Evolutionary conservation across 805 yeast species (phyloP).

Genomic region (Wickerhamomyces tratensis): DNA sequence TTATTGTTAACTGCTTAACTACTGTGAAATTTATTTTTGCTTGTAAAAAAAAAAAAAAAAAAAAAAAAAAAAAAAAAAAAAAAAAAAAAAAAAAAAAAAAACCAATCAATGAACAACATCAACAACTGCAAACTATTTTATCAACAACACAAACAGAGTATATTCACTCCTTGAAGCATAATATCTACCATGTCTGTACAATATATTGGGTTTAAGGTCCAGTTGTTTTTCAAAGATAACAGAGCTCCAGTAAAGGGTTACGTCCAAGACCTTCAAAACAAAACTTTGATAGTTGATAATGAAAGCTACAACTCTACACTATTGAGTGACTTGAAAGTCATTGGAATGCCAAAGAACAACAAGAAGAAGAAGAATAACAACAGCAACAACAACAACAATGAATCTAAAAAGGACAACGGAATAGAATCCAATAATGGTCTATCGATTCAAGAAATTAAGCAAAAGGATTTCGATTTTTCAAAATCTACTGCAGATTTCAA

Average conservation of each 20-base stretch:
- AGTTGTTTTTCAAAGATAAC: background rate
- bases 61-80: too few relatives aligned
- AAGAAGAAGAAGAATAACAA: slow-evolving; percentile 13
- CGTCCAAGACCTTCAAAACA: background rate
- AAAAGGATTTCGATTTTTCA: slow-evolving; percentile 75
- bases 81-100: too few relatives aligned
- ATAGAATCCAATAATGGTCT: slow-evolving; percentile 2
- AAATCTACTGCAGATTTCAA: slow-evolving; percentile 76
- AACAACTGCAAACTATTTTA: too few relatives aligned
- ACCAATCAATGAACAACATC: too few relatives aligned
- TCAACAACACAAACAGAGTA: too few relatives aligned
- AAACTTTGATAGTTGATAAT: background rate
- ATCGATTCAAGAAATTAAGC: slow-evolving; percentile 33
- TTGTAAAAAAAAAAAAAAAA: too few relatives aligned
- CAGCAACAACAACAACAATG: slow-evolving; percentile 4
- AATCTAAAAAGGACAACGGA: slow-evolving; percentile 4
- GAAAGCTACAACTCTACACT: slow-evolving; percentile 19
- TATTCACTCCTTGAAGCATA: too few relatives aligned
- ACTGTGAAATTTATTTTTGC: too few relatives aligned
- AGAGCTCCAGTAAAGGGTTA: background rate
- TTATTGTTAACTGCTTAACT: too few relatives aligned
- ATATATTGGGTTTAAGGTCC: background rate
- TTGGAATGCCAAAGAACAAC: slow-evolving; percentile 35
- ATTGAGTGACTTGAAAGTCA: slow-evolving; percentile 46
- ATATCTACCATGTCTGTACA: background rate